Percentiles rank a stretch among this genome's conserved stretches.
Evolutionary conservation across 2,329 filamentous ascomycete species (phyloP).

Genomic region (Colletotrichum tabaci): DNA sequence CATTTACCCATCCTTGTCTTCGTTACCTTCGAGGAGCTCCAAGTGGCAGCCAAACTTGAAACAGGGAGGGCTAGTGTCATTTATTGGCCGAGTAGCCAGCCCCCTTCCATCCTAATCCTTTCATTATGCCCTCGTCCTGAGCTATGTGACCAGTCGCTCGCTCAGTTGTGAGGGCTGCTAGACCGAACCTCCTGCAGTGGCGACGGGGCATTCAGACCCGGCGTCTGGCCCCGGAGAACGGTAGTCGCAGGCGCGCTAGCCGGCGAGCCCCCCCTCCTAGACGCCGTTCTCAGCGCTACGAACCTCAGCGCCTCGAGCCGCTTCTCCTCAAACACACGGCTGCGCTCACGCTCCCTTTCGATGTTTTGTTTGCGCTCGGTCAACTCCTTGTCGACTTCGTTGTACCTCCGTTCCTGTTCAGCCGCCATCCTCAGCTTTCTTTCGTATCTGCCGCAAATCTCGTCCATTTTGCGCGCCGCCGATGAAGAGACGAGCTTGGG

Average conservation of each 20-base stretch:
- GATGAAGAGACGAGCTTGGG: conserved; percentile 55
- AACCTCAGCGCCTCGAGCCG: conserved; percentile 62
- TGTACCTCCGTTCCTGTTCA: conserved; percentile 58
- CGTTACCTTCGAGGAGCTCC: neutral
- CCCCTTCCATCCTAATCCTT: neutral
- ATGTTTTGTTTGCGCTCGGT: conserved; percentile 58
- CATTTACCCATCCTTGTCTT: neutral
- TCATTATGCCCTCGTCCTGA: neutral
- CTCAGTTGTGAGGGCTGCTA: conserved; percentile 19
- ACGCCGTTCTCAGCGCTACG: conserved; percentile 47
- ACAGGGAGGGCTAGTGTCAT: neutral
- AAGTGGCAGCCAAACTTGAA: neutral
- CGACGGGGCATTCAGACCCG: conserved; percentile 18
- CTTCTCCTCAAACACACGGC: conserved; percentile 63
- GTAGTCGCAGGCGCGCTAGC: conserved; percentile 42
- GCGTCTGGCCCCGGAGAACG: conserved; percentile 29
- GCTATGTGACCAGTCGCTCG: neutral
- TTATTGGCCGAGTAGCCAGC: neutral
- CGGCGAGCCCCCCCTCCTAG: conserved; percentile 39
- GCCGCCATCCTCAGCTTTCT: conserved; percentile 57
- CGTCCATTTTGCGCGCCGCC: conserved; percentile 63
- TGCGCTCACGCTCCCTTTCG: conserved; percentile 64
- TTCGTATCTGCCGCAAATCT: conserved; percentile 62
- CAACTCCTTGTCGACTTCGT: conserved; percentile 62
- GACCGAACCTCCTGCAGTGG: conserved; percentile 22